These are phyloP conservation scores for Trichoderma simmonsii DNA, from an alignment of 2,329 filamentous ascomycete species.

Conservation along the genomic window DNA sequence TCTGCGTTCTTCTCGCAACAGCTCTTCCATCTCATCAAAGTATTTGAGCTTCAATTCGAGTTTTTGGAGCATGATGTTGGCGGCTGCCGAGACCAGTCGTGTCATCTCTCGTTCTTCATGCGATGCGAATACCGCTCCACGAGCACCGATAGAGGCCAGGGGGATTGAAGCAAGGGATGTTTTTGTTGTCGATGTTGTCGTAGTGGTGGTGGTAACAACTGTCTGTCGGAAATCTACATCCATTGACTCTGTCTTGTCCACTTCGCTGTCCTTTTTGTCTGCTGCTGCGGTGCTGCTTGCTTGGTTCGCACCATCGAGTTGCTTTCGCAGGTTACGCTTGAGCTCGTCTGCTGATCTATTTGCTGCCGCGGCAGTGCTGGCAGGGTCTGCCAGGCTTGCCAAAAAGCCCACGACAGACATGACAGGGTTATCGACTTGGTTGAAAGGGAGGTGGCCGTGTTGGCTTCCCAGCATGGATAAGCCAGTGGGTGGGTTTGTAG, in stretches of 20 bases:
- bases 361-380: conserved; percentile 84
- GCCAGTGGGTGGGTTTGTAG: conserved; percentile 52
- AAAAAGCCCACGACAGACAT: conserved; percentile 95
- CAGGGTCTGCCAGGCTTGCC: conserved; percentile 84
- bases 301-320: conserved; percentile 59
- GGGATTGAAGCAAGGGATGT: conserved; percentile 69
- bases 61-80: conserved; percentile 93
- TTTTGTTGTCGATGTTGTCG: conserved; percentile 47
- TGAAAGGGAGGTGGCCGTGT: conserved; percentile 82
- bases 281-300: conserved; percentile 43
- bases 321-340: conserved; percentile 72
- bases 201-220: conserved; percentile 48
- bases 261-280: conserved; percentile 57
- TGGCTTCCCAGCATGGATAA: conserved; percentile 67
- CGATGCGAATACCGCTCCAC: conserved; percentile 82
- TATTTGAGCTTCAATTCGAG: conserved; percentile 93
- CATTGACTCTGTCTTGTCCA: conserved; percentile 55
- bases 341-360: conserved; percentile 85
- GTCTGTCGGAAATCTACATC: conserved; percentile 58
- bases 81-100: conserved; percentile 82
- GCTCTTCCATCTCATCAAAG: conserved; percentile 92
- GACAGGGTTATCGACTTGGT: conserved; percentile 90
- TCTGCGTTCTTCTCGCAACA: conserved; percentile 85
- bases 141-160: conserved; percentile 79
- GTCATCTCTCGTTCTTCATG: conserved; percentile 98